A percentile compares a stretch with the other conserved stretches of the same genome.
Evolutionary conservation across 164 flowering plant genomes (phyloP).

Genomic region (Sedum album): DNA sequence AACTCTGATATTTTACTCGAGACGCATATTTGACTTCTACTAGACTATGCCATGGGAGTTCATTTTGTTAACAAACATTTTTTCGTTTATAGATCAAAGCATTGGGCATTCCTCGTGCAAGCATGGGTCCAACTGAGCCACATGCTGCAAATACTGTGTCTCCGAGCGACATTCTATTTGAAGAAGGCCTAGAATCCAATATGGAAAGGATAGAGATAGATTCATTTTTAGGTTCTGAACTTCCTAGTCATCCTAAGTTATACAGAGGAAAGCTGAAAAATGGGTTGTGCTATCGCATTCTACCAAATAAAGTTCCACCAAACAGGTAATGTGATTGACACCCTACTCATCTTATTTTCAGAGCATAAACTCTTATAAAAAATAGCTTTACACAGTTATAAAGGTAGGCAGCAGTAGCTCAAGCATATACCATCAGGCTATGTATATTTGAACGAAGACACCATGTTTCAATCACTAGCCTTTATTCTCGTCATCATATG

Average conservation of each 20-base stretch:
- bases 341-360: background rate
- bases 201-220: conserved; percentile 34
- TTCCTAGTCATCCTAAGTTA: conserved; percentile 92
- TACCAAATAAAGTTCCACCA: conserved; percentile 94
- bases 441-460: no score
- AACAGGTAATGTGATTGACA: conserved; percentile 48
- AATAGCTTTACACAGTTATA: background rate
- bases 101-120: conserved; percentile 40
- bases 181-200: conserved; percentile 51
- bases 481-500: background rate
- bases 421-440: background rate
- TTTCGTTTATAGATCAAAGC: conserved; percentile 35
- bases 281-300: conserved; percentile 86
- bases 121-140: conserved; percentile 97
- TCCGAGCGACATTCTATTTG: conserved; percentile 69
- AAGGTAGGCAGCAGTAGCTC: background rate
- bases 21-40: background rate
- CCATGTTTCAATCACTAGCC: background rate
- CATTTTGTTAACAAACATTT: background rate
- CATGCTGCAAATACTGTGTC: conserved; percentile 87
- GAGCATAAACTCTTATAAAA: background rate
- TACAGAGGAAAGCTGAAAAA: conserved; percentile 77
- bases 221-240: conserved; percentile 51
- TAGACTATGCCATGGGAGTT: background rate
- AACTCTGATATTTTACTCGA: background rate